A percentile compares a stretch with the other conserved stretches of the same genome.
These are phyloP conservation scores for Aphanomyces euteiches DNA, from an alignment of 352 stramenopile species.

Conservation along the genomic window DNA sequence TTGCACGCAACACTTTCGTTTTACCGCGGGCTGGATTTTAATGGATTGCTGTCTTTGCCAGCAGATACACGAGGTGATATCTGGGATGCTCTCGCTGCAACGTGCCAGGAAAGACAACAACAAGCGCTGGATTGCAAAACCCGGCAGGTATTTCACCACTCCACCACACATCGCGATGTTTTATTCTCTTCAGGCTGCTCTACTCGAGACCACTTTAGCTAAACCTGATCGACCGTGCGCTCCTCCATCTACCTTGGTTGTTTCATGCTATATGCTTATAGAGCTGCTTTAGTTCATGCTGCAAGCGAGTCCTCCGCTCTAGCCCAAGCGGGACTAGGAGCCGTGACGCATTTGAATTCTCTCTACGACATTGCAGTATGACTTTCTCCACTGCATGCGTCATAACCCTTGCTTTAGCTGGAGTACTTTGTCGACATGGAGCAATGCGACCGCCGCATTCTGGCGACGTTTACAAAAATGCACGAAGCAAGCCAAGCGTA, in stretches of 20 bases:
- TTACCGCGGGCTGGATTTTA: slow-evolving; percentile 6
- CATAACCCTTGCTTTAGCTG: slow-evolving; percentile 36
- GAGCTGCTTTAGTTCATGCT: no score
- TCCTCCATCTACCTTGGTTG: neutral
- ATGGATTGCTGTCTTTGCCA: slow-evolving; percentile 2
- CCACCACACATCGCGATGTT: no score
- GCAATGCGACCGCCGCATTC: slow-evolving; percentile 74
- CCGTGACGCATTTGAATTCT: neutral
- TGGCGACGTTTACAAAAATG: slow-evolving; percentile 78
- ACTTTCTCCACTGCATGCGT: neutral
- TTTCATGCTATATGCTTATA: no score
- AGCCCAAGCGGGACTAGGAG: neutral
- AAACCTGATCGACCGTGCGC: neutral
- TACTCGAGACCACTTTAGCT: neutral
- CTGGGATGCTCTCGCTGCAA: slow-evolving; percentile 1
- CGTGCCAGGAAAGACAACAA: slow-evolving; percentile 1
- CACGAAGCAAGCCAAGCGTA: slow-evolving; percentile 79
- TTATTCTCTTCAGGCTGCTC: no score
- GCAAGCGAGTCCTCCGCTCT: slow-evolving; percentile 27
- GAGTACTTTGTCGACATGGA: slow-evolving; percentile 86
- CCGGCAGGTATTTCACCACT: neutral
- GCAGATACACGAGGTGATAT: neutral
- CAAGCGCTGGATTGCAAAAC: slow-evolving; percentile 1
- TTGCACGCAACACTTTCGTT: slow-evolving; percentile 62
- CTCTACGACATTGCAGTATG: slow-evolving; percentile 24